Evolutionary conservation across 1,139 yeast genomes (phyloP).

Genomic region (Meyerozyma carpophila): DNA sequence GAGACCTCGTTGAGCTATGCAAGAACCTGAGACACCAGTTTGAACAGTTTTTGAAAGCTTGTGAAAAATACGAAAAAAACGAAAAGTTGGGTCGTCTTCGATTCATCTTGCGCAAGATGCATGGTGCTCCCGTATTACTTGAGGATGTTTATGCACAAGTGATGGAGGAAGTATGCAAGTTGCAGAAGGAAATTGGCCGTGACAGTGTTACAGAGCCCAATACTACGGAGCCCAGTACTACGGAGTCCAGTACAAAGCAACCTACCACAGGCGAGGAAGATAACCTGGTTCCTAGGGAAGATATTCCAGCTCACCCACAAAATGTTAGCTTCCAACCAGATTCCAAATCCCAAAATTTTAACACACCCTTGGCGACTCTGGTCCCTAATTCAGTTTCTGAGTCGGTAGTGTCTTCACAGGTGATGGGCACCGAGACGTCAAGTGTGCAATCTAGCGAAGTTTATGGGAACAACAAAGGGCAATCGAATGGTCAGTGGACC

Average conservation of each 20-base stretch:
- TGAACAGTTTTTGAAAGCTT: conserved; percentile 7
- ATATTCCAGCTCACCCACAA: too few relatives aligned
- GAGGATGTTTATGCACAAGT: conserved; percentile 19
- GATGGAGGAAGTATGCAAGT: conserved; percentile 14
- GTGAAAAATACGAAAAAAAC: conserved; percentile 13
- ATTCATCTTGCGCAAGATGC: conserved; percentile 27
- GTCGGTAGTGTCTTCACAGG: too few relatives aligned
- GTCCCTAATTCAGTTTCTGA: too few relatives aligned
- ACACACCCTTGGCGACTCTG: too few relatives aligned
- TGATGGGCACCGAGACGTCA: too few relatives aligned
- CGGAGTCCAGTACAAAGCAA: neutral
- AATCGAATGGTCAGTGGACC: too few relatives aligned
- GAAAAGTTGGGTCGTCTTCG: conserved; percentile 10
- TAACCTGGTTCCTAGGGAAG: too few relatives aligned
- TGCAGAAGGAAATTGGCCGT: neutral
- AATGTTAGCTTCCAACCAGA: too few relatives aligned
- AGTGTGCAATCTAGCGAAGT: too few relatives aligned
- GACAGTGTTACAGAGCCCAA: neutral
- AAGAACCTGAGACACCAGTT: conserved; percentile 9
- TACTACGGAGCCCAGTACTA: neutral
- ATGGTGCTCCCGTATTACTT: conserved; percentile 27
- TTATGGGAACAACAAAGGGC: too few relatives aligned
- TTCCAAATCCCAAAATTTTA: too few relatives aligned
- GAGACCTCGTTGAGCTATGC: conserved; percentile 14
- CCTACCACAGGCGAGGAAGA: too few relatives aligned